Conservation (phyloP, 208 protist species). For the Phytomonas serpens region DNA sequence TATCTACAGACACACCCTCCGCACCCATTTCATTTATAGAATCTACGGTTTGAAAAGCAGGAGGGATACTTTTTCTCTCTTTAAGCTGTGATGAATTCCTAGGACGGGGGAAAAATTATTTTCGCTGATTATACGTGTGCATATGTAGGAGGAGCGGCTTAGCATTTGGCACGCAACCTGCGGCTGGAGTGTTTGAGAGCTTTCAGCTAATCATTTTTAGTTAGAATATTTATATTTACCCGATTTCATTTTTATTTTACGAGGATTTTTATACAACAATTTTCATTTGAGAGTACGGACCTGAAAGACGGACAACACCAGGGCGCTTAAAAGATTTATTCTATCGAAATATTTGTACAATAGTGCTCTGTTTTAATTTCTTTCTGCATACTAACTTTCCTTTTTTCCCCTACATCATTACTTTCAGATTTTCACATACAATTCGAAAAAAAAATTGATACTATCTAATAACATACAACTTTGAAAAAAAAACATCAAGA, state of each 20-base stretch:
- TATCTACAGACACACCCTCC: background rate
- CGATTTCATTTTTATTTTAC: background rate
- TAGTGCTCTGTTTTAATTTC: background rate
- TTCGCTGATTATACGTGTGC: background rate
- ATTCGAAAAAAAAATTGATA: background rate
- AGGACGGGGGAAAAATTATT: background rate
- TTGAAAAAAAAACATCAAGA: conserved; percentile 11
- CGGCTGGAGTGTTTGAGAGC: background rate
- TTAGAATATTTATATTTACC: background rate
- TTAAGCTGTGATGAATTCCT: background rate
- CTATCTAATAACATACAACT: background rate
- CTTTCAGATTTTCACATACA: conserved; percentile 4
- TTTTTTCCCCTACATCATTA: conserved; percentile 1
- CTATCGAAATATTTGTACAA: background rate
- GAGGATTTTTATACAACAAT: background rate
- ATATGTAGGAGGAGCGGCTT: background rate
- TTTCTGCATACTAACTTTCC: background rate
- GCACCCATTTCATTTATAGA: background rate
- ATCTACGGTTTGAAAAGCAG: background rate
- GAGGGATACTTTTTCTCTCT: background rate
- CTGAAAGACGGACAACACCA: background rate
- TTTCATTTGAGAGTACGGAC: background rate
- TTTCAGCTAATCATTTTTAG: background rate
- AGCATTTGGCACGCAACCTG: background rate
- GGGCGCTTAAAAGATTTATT: background rate